phyloP scores from a whole-genome alignment of 179 eudicot species.

The Beta corolliflora region DNA sequence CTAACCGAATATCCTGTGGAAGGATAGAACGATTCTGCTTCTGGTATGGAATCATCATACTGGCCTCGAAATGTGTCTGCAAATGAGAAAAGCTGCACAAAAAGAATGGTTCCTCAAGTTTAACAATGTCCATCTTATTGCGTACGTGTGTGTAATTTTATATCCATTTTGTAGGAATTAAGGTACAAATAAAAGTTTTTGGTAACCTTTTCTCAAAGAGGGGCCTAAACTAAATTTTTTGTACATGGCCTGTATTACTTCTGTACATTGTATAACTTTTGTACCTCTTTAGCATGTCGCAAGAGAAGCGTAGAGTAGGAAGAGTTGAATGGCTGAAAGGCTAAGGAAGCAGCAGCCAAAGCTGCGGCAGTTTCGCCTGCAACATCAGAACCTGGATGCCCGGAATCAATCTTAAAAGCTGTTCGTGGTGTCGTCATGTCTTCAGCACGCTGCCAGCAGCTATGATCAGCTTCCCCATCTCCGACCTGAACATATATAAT shows the following conservation, averaged over 20 bases:
- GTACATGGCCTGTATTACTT: too few species aligned
- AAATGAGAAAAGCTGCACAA: slow-evolving; percentile 73
- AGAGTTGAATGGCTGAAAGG: slow-evolving; percentile 64
- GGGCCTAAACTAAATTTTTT: too few species aligned
- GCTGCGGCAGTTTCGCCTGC: slow-evolving; percentile 95
- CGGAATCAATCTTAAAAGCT: slow-evolving; percentile 54
- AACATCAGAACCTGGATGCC: slow-evolving; percentile 76
- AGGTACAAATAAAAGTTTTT: too few species aligned
- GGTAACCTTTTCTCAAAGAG: too few species aligned
- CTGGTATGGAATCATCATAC: slow-evolving; percentile 54
- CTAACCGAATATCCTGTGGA: slow-evolving; percentile 87
- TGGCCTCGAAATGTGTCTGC: slow-evolving; percentile 73
- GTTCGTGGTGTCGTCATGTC: slow-evolving; percentile 81
- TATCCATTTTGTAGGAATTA: too few species aligned
- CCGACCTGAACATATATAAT: slow-evolving; percentile 62
- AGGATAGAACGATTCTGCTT: slow-evolving; percentile 55
- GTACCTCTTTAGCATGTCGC: slow-evolving; percentile 73
- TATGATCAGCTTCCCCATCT: slow-evolving; percentile 76
- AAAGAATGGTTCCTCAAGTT: background rate
- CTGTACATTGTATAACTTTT: background rate
- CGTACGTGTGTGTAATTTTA: too few species aligned
- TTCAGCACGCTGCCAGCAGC: slow-evolving; percentile 88
- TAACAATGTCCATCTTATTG: background rate
- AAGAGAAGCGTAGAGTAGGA: slow-evolving; percentile 64
- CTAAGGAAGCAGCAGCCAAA: slow-evolving; percentile 79